phyloP scores from a whole-genome alignment of 208 protist species.

The Leishmania martiniquensis region DNA sequence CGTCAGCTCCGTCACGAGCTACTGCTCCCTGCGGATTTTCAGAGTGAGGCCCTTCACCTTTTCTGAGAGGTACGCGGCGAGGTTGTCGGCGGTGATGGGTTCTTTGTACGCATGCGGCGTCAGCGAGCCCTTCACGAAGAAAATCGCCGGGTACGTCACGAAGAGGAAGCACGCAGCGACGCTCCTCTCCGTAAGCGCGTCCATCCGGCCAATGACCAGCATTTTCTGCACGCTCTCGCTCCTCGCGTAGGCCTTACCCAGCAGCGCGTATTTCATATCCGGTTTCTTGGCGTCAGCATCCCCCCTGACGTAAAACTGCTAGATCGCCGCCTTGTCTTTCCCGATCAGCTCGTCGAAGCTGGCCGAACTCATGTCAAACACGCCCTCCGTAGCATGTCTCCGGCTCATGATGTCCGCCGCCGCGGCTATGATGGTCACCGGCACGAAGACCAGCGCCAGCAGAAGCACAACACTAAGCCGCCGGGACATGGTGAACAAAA shows the following conservation, averaged over 20 bases:
- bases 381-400: constrained; percentile 31
- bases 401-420: constrained; percentile 28
- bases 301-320: constrained; percentile 94
- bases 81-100: constrained; percentile 30
- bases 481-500: background rate
- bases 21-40: constrained; percentile 23
- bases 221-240: constrained; percentile 28
- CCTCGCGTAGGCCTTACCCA: constrained; percentile 35
- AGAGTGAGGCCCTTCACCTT: constrained; percentile 31
- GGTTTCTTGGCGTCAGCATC: constrained; percentile 85
- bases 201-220: constrained; percentile 74
- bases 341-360: constrained; percentile 74
- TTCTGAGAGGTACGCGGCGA: constrained; percentile 49
- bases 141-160: constrained; percentile 65
- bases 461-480: background rate
- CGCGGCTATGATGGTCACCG: constrained; percentile 20
- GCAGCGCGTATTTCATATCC: constrained; percentile 41
- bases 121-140: constrained; percentile 60
- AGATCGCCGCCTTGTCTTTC: constrained; percentile 24
- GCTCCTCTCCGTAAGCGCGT: constrained; percentile 49
- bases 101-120: constrained; percentile 43
- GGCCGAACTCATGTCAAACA: constrained; percentile 43
- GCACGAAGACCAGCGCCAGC: constrained; percentile 19
- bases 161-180: constrained; percentile 49
- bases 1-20: constrained; percentile 45